Evolutionary conservation across 2,329 filamentous ascomycete species (phyloP), one percentile per base, ranked within the genome.

Genomic region (Blumeriella jaapii): DNA sequence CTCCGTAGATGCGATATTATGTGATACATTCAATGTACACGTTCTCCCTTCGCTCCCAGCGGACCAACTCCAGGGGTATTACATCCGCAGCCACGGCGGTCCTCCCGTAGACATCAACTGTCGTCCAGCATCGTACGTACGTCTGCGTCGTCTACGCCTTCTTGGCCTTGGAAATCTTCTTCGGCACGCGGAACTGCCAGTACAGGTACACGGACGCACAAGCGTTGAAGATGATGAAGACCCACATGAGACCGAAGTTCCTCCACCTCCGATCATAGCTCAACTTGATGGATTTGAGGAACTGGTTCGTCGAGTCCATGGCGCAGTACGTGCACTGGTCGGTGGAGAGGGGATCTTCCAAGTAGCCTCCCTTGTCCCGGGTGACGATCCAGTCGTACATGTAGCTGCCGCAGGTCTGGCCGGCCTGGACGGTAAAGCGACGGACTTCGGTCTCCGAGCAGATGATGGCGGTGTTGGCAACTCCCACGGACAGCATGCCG

Each of bases 361-460:
- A 58, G 32, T 65, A 67, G 0, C 74, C 78, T 1, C 70, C 70
- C 0, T 12, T 17, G 58, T 51, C 11, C 41, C 51, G 31, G 8
- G 19, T 26, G 0, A 39, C 27, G 4, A 75, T 67, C 48, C 69
- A 80, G 0, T 47, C 24, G 0, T 43, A 29, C 49, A 82, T 54
- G 53, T 81, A 86, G 13, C 70, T 51, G 0, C 46, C 51, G 51
- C 82, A 86, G 0, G 67, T 78, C 49, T 61, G 42, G 12, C 67
- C 66, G 1, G 55, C 34, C 0, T 70, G 65, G 0, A 83, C 74
- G 6, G 69, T 55, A 51, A 93, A 78, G 10, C 58, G 53, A 17
- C 82, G 62, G 41, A 72, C 65, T 55, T 93, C 86, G 53, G 78
- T 81, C 4, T 55, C 45, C 0, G 81, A 72, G 56, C 86, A 94